These are phyloP conservation scores for Penicillium sp. DNA, from an alignment of 2,329 filamentous ascomycete genomes.

Conservation along the genomic window DNA sequence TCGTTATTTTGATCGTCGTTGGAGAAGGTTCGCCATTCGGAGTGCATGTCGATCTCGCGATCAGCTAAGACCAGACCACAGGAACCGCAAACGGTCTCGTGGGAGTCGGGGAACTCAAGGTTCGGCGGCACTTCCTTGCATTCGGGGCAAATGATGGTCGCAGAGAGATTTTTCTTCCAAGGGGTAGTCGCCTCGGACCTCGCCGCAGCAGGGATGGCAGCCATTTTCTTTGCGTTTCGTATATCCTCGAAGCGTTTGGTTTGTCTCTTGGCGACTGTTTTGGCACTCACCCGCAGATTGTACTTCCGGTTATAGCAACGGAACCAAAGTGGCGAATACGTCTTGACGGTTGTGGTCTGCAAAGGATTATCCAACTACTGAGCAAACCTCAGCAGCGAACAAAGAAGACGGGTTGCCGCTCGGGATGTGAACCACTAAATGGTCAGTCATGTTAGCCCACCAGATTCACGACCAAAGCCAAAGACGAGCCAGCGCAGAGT, in stretches of 20 bases:
- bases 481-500: neutral
- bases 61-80: slow-evolving; percentile 90
- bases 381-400: slow-evolving; percentile 15
- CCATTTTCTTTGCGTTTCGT: slow-evolving; percentile 35
- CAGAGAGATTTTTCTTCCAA: slow-evolving; percentile 83
- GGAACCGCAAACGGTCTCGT: slow-evolving; percentile 86
- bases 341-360: slow-evolving; percentile 43
- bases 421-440: slow-evolving; percentile 29
- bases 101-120: slow-evolving; percentile 86
- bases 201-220: slow-evolving; percentile 36
- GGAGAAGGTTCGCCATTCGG: slow-evolving; percentile 97
- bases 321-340: slow-evolving; percentile 71
- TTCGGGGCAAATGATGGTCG: slow-evolving; percentile 81
- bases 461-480: slow-evolving; percentile 3
- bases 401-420: slow-evolving; percentile 17
- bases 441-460: slow-evolving; percentile 34
- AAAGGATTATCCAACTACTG: slow-evolving; percentile 8
- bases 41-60: slow-evolving; percentile 90
- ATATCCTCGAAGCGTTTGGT: slow-evolving; percentile 33
- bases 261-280: slow-evolving; percentile 45
- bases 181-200: slow-evolving; percentile 40
- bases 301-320: slow-evolving; percentile 53
- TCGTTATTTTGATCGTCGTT: slow-evolving; percentile 97
- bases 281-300: slow-evolving; percentile 45
- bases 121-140: slow-evolving; percentile 92